phyloP scores from a whole-genome alignment of 2,329 filamentous ascomycete species.

The Chrysosporium keratinophilum region DNA sequence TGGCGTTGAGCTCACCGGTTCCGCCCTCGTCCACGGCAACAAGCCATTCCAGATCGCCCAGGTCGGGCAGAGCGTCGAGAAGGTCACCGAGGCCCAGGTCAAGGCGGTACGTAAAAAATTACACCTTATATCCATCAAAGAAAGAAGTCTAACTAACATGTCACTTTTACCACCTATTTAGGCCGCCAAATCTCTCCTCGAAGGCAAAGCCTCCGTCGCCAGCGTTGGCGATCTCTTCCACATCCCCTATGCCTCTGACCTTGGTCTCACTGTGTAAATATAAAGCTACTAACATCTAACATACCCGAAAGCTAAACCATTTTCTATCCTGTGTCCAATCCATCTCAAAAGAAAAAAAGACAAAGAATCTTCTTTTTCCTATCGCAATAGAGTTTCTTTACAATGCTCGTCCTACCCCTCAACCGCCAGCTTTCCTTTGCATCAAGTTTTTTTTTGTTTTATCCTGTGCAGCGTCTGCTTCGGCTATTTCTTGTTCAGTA shows the following conservation, averaged over 20 bases:
- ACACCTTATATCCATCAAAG: background rate
- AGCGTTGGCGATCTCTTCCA: conserved; percentile 83
- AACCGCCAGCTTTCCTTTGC: background rate
- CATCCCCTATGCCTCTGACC: conserved; percentile 85
- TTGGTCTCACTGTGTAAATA: conserved; percentile 83
- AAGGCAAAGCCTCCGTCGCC: conserved; percentile 79
- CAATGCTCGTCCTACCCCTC: background rate
- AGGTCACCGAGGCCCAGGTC: conserved; percentile 72
- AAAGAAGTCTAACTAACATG: conserved; percentile 20
- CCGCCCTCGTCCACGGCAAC: conserved; percentile 68
- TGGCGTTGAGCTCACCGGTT: conserved; percentile 72
- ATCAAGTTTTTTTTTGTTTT: background rate
- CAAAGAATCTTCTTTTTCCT: background rate
- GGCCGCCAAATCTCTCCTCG: conserved; percentile 79
- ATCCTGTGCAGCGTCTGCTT: conserved; percentile 1
- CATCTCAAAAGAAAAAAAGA: background rate
- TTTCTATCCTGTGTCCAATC: background rate
- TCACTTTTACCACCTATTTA: conserved; percentile 32
- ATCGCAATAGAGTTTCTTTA: background rate
- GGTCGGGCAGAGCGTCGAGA: conserved; percentile 66
- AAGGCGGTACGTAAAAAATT: conserved; percentile 57
- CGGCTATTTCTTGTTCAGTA: background rate
- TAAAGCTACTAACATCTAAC: conserved; percentile 4
- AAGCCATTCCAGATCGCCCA: conserved; percentile 76
- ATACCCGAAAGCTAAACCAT: conserved; percentile 5